Evolutionary conservation across 1,139 yeast species (phyloP).

Genomic region (Suhomyces panamericanus): DNA sequence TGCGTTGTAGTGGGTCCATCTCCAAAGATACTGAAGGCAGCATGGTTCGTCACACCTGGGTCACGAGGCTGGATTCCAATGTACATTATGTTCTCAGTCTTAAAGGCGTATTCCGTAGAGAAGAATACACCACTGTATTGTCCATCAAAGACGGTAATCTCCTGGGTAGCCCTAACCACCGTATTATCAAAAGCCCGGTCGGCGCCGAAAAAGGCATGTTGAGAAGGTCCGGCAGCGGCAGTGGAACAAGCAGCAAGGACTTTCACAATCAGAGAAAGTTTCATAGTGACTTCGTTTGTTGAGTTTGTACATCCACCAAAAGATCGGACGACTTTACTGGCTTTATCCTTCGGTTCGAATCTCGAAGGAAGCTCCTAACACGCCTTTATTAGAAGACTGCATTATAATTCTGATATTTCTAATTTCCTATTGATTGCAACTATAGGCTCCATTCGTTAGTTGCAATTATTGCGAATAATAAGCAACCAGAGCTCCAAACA

Average conservation of each 20-base stretch:
- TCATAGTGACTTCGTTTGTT: not conserved
- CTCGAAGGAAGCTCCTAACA: too few species aligned
- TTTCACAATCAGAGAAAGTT: not conserved
- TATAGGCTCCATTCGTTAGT: too few species aligned
- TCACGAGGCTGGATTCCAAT: conserved; percentile 4
- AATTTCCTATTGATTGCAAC: too few species aligned
- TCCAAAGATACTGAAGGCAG: conserved; percentile 5
- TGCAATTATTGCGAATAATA: too few species aligned
- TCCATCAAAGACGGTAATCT: not conserved
- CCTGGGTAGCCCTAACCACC: not conserved
- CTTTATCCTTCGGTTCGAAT: too few species aligned
- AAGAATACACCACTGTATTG: not conserved
- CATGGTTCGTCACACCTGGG: not conserved
- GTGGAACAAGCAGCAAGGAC: not conserved
- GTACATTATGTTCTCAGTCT: not conserved
- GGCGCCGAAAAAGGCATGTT: not conserved
- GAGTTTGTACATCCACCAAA: too few species aligned
- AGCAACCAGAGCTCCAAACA: too few species aligned
- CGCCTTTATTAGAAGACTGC: too few species aligned
- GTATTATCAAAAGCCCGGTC: not conserved
- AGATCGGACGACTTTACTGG: too few species aligned
- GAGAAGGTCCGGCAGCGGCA: not conserved
- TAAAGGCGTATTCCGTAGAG: not conserved
- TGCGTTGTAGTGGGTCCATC: not conserved
- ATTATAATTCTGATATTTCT: too few species aligned